A percentile compares a stretch with the other conserved stretches of the same genome.
These are phyloP conservation scores for Tuctoria greenei DNA, from an alignment of 176 grass and related monocot species.

Conservation along the genomic window DNA sequence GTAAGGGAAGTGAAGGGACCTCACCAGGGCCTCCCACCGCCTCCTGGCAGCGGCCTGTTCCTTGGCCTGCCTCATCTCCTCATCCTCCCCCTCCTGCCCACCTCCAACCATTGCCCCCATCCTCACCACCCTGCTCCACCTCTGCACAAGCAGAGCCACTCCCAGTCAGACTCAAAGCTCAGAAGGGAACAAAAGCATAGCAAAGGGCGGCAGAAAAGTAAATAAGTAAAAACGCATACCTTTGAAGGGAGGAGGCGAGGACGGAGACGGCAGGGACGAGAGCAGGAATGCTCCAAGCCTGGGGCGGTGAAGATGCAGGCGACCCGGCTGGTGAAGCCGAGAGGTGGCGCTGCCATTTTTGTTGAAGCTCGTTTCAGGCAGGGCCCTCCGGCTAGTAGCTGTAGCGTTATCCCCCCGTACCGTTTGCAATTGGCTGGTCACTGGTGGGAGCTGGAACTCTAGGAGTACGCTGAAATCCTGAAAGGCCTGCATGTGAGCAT, in stretches of 20 bases:
- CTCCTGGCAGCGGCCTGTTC: slow-evolving; percentile 87
- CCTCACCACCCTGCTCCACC: slow-evolving; percentile 51
- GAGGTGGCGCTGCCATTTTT: slow-evolving; percentile 45
- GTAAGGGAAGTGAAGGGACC: slow-evolving; percentile 16
- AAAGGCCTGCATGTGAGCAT: neutral
- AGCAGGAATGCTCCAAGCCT: neutral
- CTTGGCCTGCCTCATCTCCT: slow-evolving; percentile 77
- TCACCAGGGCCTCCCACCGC: slow-evolving; percentile 89
- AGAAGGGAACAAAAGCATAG: neutral
- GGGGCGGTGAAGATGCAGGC: slow-evolving; percentile 6
- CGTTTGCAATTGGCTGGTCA: slow-evolving; percentile 35
- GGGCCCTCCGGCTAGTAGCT: slow-evolving; percentile 18
- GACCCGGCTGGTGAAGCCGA: slow-evolving; percentile 23
- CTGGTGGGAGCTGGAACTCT: neutral
- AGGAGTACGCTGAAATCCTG: neutral
- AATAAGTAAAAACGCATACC: neutral
- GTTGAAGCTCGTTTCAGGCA: neutral
- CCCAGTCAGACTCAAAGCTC: neutral
- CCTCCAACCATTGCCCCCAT: slow-evolving; percentile 59
- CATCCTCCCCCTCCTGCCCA: slow-evolving; percentile 60
- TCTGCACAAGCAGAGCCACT: slow-evolving; percentile 30
- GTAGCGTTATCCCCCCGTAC: slow-evolving; percentile 35
- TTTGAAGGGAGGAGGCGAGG: slow-evolving; percentile 28
- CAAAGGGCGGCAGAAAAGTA: neutral
- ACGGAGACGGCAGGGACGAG: neutral